Evolutionary conservation across 768 basidiomycete genomes (phyloP).

Genomic region (Pleurotus ostreatus): DNA sequence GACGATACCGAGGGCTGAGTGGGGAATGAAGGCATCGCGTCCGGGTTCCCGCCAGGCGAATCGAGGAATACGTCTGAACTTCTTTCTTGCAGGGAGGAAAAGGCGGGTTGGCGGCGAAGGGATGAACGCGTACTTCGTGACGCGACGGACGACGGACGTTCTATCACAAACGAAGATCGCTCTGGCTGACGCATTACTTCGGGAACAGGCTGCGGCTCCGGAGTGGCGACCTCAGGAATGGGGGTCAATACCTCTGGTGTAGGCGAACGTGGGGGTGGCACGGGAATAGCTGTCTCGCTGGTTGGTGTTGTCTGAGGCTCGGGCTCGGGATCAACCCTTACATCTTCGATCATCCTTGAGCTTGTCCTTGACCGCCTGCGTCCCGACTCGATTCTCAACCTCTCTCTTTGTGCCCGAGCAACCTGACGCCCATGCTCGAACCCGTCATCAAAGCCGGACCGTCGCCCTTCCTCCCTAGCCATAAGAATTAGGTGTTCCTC

Average conservation of each 20-base stretch:
- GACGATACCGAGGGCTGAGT: slow-evolving; percentile 3
- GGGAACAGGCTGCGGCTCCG: background rate
- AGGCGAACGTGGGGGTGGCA: background rate
- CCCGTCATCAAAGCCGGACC: slow-evolving; percentile 3
- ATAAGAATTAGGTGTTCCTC: slow-evolving; percentile 2
- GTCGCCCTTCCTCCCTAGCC: slow-evolving; percentile 4
- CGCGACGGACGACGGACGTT: background rate
- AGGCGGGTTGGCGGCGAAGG: background rate
- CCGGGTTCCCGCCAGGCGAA: background rate
- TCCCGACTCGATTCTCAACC: background rate
- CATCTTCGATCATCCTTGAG: background rate
- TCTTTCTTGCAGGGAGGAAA: background rate
- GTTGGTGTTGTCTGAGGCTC: background rate
- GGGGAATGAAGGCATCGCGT: background rate
- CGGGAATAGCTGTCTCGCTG: background rate
- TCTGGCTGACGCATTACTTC: slow-evolving; percentile 2
- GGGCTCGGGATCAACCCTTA: background rate
- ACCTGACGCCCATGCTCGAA: slow-evolving; percentile 6
- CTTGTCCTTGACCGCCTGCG: background rate
- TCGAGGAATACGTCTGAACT: slow-evolving; percentile 2
- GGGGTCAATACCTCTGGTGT: background rate
- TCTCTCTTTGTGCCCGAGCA: background rate
- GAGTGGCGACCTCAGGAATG: background rate
- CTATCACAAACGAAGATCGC: background rate
- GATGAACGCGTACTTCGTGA: slow-evolving; percentile 4